Percentiles rank a stretch among this genome's conserved stretches.
These are phyloP conservation scores for Rhizodiscina lignyota DNA, from an alignment of 495 filamentous ascomycete genomes.

Conservation along the genomic window DNA sequence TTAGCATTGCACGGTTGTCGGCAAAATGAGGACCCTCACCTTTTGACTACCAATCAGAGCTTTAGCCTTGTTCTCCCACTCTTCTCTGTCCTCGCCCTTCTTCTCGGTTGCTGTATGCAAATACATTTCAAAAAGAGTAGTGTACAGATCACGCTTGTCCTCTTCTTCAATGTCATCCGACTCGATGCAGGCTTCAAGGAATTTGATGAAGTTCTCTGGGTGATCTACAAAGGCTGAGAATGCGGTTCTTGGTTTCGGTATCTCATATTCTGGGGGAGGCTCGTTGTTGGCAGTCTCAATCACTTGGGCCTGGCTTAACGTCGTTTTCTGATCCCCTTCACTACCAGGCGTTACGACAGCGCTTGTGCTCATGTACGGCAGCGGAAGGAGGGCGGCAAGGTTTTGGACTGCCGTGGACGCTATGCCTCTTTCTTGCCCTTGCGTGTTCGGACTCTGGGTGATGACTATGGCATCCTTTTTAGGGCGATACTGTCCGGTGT, in stretches of 20 bases:
- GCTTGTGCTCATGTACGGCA: conserved; percentile 66
- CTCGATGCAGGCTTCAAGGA: conserved; percentile 69
- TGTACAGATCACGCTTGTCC: conserved; percentile 77
- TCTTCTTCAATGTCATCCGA: conserved; percentile 46
- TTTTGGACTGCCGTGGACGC: conserved; percentile 63
- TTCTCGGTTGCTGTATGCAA: conserved; percentile 69
- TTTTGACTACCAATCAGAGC: conserved; percentile 59
- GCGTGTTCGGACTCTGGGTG: conserved; percentile 30
- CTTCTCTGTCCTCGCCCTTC: conserved; percentile 37
- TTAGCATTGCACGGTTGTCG: background rate
- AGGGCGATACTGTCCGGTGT: conserved; percentile 67
- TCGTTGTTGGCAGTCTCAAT: conserved; percentile 22
- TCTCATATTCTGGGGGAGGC: conserved; percentile 32
- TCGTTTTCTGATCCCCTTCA: conserved; percentile 13
- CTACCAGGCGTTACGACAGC: conserved; percentile 14
- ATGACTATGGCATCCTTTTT: conserved; percentile 43
- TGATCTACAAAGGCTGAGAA: conserved; percentile 97
- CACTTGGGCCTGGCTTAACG: conserved; percentile 21
- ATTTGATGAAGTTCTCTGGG: conserved; percentile 72
- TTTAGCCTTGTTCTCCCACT: conserved; percentile 87
- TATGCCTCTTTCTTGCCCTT: conserved; percentile 12
- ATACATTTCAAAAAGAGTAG: conserved; percentile 96
- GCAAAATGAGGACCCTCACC: conserved; percentile 21
- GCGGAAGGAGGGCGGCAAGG: conserved; percentile 61
- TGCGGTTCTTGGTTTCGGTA: conserved; percentile 72